Conservation (phyloP, 371 early-diverging fungal species). For the Entomophthora muscae region DNA sequence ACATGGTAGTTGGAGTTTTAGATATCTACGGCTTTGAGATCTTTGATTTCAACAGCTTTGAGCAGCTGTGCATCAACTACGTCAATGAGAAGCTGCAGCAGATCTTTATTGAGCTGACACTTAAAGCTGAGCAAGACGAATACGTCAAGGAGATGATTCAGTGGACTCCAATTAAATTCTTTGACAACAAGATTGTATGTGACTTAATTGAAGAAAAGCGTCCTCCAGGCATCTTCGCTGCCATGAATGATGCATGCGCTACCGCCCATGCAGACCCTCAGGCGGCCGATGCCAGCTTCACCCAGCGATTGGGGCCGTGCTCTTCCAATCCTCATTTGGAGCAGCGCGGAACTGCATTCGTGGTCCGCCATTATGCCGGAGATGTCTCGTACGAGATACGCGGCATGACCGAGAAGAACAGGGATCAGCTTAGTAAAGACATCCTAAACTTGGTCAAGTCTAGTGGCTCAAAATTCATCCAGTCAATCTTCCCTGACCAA, state of each 20-base stretch:
- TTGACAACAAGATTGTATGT: slow-evolving; percentile 95
- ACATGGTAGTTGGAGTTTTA: slow-evolving; percentile 79
- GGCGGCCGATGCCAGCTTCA: slow-evolving; percentile 78
- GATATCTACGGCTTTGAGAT: slow-evolving; percentile 96
- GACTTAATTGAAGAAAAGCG: slow-evolving; percentile 93
- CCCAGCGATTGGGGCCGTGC: slow-evolving; percentile 50
- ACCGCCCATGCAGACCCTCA: slow-evolving; percentile 75
- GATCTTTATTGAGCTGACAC: slow-evolving; percentile 97
- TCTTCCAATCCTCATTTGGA: slow-evolving; percentile 63
- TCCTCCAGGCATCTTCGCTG: slow-evolving; percentile 81
- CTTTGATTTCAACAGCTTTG: slow-evolving; percentile 95
- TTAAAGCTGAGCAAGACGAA: slow-evolving; percentile 95
- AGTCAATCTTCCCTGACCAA: slow-evolving; percentile 67
- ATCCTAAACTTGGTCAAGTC: slow-evolving; percentile 60
- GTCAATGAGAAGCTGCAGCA: slow-evolving; percentile 99
- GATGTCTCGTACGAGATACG: slow-evolving; percentile 80
- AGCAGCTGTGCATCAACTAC: slow-evolving; percentile 99
- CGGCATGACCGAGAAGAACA: slow-evolving; percentile 98
- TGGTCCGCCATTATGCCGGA: slow-evolving; percentile 94
- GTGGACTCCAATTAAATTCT: slow-evolving; percentile 99
- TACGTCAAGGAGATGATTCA: slow-evolving; percentile 93
- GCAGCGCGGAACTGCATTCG: slow-evolving; percentile 53
- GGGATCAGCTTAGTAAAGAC: slow-evolving; percentile 88
- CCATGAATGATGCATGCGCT: slow-evolving; percentile 88
- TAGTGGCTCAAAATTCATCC: slow-evolving; percentile 42